Base-by-base conservation (phyloP, 164 flowering plant species). In the Berberis thunbergii region DNA sequence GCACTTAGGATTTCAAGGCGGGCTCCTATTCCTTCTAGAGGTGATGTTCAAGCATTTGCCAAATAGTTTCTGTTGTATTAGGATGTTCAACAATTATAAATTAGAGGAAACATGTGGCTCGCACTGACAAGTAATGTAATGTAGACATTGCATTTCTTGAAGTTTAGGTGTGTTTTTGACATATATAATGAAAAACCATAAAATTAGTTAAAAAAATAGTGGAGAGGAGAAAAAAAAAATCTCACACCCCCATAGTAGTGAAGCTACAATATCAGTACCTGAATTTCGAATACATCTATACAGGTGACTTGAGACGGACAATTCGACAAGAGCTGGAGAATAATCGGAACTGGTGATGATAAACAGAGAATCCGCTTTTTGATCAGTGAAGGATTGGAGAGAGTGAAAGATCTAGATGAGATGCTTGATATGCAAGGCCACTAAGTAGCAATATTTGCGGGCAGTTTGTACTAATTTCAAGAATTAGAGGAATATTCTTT, bases 361-460 rank as follows among this genome's bases (percentile, higher is more conserved):
- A 86, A 73, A 73, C 96, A 85, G 67, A 80, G 67, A 74, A 79
- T 90, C 43, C 85, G 85, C 3, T 93, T 76, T 73, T 74, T 93
- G 79, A 70, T 90, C 38, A 90, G 97, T 61, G 92, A 90, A 68
- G 94, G 94, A 56, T 41, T 79, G 63, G 83, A 79, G 80, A 85
- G 84, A 76, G 45, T 93, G 68, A 93, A 88, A 71, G 57, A 77
- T 38, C 74, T 93, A 60, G 77, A 82, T 64, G 96, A 93, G 78
- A 93, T 84, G 85, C 87, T 91, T 45, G 92, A 89, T 67, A 86
- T 91, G 96, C 98, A 91, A 71, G 96, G 96, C 40, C 75, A 67
- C 63, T 67, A 69, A 49, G 53, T 6, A 40, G 9, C 6, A 38
- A 2, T 44, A 9, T 26, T 42, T 8, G 50, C 42, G 41, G 41